These are phyloP conservation scores for Macaranga tanarius DNA, from an alignment of 441 rosid species.

Conservation along the genomic window DNA sequence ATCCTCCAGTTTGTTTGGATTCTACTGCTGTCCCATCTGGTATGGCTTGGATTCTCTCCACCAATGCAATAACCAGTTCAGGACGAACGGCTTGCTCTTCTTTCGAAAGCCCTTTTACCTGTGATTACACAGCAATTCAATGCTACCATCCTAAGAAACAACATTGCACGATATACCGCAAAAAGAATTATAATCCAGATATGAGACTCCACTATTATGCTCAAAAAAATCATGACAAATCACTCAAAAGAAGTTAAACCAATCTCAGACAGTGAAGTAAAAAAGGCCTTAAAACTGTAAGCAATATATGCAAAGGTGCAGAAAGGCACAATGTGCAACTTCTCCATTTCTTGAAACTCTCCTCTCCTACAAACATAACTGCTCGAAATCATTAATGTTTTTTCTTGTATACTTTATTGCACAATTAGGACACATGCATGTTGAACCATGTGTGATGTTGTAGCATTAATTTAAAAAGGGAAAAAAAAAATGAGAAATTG, in stretches of 20 bases:
- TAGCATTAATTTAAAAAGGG: too few species aligned
- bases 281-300: neutral
- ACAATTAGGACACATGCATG: too few species aligned
- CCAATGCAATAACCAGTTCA: conserved; percentile 80
- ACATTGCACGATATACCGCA: neutral
- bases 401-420: neutral
- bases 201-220: too few species aligned
- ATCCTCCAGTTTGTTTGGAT: conserved; percentile 64
- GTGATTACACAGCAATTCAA: conserved; percentile 10
- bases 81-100: conserved; percentile 76
- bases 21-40: conserved; percentile 71
- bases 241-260: neutral
- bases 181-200: too few species aligned
- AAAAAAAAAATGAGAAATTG: neutral
- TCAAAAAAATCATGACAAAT: too few species aligned
- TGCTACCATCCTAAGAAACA: neutral
- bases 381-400: neutral
- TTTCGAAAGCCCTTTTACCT: conserved; percentile 81
- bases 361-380: neutral
- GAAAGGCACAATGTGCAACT: too few species aligned
- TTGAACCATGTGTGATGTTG: too few species aligned
- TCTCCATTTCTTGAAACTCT: neutral
- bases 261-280: neutral
- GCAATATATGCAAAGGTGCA: too few species aligned
- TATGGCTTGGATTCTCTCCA: conserved; percentile 79